These are phyloP conservation scores for Stylonectria norvegica DNA, from an alignment of 2,329 filamentous ascomycete genomes.

Conservation along the genomic window DNA sequence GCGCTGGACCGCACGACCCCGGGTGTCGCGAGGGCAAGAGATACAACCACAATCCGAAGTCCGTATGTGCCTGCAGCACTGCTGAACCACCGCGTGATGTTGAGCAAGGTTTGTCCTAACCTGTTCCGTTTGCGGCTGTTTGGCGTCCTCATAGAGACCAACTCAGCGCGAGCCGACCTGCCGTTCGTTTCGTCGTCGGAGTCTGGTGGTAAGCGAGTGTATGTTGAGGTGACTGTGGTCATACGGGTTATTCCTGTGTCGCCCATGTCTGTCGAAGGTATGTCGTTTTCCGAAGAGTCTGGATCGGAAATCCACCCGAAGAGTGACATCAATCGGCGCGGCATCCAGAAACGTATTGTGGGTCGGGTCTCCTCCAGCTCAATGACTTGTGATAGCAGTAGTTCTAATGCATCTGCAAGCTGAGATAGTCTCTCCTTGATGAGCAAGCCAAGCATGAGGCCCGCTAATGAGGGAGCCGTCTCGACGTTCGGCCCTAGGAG, in stretches of 20 bases:
- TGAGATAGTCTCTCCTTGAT: slow-evolving; percentile 7
- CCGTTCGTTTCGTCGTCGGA: not conserved
- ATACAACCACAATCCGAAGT: slow-evolving; percentile 45
- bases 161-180: slow-evolving; percentile 4
- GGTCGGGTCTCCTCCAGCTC: slow-evolving; percentile 3
- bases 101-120: slow-evolving; percentile 1
- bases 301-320: slow-evolving; percentile 6
- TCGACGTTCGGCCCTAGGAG: slow-evolving; percentile 1
- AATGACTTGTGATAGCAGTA: slow-evolving; percentile 2
- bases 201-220: not conserved
- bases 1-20: slow-evolving; percentile 40
- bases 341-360: slow-evolving; percentile 5
- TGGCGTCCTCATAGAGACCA: slow-evolving; percentile 5
- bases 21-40: slow-evolving; percentile 42
- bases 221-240: slow-evolving; percentile 1
- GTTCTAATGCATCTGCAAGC: slow-evolving; percentile 1
- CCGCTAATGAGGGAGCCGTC: not conserved
- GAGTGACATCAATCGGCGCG: slow-evolving; percentile 1
- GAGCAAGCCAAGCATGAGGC: slow-evolving; percentile 4
- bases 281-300: slow-evolving; percentile 6
- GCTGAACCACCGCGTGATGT: slow-evolving; percentile 36
- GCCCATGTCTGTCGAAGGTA: slow-evolving; percentile 4
- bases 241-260: slow-evolving; percentile 5
- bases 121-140: slow-evolving; percentile 9
- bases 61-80: slow-evolving; percentile 44